phyloP scores from a whole-genome alignment of 2,329 filamentous ascomycete genomes.

The Gremmenia infestans region DNA sequence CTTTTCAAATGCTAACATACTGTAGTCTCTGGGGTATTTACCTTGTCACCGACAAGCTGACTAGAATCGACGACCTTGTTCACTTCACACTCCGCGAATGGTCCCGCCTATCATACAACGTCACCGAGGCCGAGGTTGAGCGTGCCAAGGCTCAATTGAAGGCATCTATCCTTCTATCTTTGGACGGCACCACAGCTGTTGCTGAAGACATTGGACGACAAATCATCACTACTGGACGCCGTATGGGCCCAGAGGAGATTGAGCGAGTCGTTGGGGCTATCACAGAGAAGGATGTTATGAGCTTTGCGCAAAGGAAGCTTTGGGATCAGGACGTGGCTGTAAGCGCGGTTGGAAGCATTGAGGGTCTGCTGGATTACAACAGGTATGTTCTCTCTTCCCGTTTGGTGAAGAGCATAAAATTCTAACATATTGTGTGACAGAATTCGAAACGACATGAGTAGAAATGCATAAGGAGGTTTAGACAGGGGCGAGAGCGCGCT shows the following conservation, averaged over 20 bases:
- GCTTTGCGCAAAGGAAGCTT: slow-evolving; percentile 88
- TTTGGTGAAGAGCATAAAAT: neutral
- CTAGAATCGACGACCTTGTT: slow-evolving; percentile 86
- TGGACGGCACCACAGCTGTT: slow-evolving; percentile 94
- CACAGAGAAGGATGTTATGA: slow-evolving; percentile 94
- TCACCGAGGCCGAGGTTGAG: slow-evolving; percentile 87
- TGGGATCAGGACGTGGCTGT: slow-evolving; percentile 98
- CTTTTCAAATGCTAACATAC: slow-evolving; percentile 32
- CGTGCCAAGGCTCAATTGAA: slow-evolving; percentile 99
- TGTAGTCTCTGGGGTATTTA: slow-evolving; percentile 98
- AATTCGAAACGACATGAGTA: slow-evolving; percentile 80
- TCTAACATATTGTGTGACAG: neutral
- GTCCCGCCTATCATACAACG: slow-evolving; percentile 87
- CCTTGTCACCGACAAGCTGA: slow-evolving; percentile 86
- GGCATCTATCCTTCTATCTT: slow-evolving; percentile 92
- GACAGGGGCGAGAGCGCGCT: slow-evolving; percentile 10
- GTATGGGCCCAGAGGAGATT: slow-evolving; percentile 87
- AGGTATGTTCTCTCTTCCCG: slow-evolving; percentile 1
- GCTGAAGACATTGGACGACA: slow-evolving; percentile 98
- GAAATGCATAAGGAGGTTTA: slow-evolving; percentile 47
- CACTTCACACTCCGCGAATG: slow-evolving; percentile 99
- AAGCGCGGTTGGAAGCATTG: slow-evolving; percentile 87
- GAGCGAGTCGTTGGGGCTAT: slow-evolving; percentile 86
- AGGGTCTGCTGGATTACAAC: slow-evolving; percentile 47
- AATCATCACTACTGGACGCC: slow-evolving; percentile 93